Evolutionary conservation across 179 eudicot species (phyloP), one percentile per base, ranked within the genome.

Genomic region (Corrigiola litoralis): DNA sequence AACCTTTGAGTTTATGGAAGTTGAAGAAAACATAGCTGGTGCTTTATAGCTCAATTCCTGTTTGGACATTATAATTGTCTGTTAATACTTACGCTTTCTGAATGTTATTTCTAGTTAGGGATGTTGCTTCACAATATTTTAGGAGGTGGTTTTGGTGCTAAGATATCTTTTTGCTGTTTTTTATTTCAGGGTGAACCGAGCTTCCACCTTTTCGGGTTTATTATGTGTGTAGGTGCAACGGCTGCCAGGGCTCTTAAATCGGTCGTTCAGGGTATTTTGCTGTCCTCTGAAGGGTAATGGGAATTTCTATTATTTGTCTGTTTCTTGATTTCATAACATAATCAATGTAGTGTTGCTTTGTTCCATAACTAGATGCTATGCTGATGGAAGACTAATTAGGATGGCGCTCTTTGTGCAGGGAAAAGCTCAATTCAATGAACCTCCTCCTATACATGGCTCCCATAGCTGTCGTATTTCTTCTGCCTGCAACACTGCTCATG

Each of bases 401-500:
- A 40, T 17, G 37, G 40, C 5, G 36, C 41, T 8, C 34, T 61
- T n/a, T 69, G 20, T 28, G 52, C 61, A 90, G 92, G 86, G 95
- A 87, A 71, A 88, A 90, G 72, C 79, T 90, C 49, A 90, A 90
- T 73, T 85, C 95, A 36, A 90, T 90, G 95, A 90, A 90, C 73
- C 91, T 90, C 63, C 84, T 90, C 28, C 81, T 89, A 31, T 90
- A 85, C 80, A 89, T 89, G 96, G 94, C 95, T 34, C 96, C 95
- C 20, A 82, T 89, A 47, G 95, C 95, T 72, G 97, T 90, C 34
- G 72, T 83, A n/a, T 81, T 88, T 38, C 83, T 90, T 60, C 86
- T 90, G 66, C 95, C 97, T 14, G 92, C 88, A 21, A 82, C 95
- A 33, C 72, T 90, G 50, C 18, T 75, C 55, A 90, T 90, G 97